A percentile compares a stretch with the other conserved stretches of the same genome.
These are phyloP conservation scores for Poronia punctata DNA, from an alignment of 495 filamentous ascomycete species.

Conservation along the genomic window DNA sequence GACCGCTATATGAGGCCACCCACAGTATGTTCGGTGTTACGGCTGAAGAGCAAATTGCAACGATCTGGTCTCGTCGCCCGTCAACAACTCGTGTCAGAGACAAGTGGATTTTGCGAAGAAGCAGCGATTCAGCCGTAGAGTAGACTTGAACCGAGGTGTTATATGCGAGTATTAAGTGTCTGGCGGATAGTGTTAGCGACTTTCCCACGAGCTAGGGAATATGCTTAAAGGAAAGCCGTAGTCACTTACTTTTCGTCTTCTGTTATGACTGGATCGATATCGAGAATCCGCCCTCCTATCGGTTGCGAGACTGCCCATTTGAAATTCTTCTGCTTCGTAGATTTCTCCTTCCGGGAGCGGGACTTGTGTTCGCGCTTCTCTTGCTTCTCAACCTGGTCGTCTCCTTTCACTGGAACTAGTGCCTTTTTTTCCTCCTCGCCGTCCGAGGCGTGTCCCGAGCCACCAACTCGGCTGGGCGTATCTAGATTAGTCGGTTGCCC, in stretches of 20 bases:
- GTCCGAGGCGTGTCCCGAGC: not conserved
- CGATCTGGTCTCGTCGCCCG: slow-evolving; percentile 31
- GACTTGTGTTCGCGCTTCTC: slow-evolving; percentile 10
- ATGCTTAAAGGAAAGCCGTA: too few species aligned
- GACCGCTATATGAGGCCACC: slow-evolving; percentile 59
- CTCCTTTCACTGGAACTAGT: not conserved
- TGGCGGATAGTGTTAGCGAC: slow-evolving; percentile 32
- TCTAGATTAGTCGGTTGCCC: not conserved
- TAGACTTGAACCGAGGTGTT: slow-evolving; percentile 68
- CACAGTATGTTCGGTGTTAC: slow-evolving; percentile 53
- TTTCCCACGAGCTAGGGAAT: not conserved
- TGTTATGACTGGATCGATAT: slow-evolving; percentile 73
- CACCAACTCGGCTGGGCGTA: slow-evolving; percentile 2
- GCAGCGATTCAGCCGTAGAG: slow-evolving; percentile 70
- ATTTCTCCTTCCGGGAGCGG: not conserved
- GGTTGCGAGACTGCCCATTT: slow-evolving; percentile 54
- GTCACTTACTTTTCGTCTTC: slow-evolving; percentile 76
- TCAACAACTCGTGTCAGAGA: slow-evolving; percentile 7
- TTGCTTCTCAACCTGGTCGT: slow-evolving; percentile 2
- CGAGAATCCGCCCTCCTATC: slow-evolving; percentile 60
- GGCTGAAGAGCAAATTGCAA: slow-evolving; percentile 54
- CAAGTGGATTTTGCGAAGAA: slow-evolving; percentile 55
- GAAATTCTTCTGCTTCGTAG: slow-evolving; percentile 1
- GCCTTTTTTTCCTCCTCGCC: not conserved
- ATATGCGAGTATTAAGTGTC: slow-evolving; percentile 59